Conservation (phyloP, 257 asterid species). For the Asclepias syriaca region DNA sequence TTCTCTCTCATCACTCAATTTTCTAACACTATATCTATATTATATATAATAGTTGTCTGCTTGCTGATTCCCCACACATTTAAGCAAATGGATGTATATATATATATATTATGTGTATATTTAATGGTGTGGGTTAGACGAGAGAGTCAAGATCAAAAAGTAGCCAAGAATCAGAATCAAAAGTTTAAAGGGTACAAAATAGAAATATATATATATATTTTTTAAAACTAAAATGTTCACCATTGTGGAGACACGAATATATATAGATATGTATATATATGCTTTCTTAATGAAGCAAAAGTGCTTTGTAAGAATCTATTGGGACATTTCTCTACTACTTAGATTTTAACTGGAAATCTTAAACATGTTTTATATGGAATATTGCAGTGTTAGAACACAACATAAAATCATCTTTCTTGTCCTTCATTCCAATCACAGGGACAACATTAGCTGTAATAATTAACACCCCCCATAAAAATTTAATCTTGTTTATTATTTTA, state of each 20-base stretch:
- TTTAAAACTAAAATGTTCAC: not conserved
- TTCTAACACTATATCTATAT: not conserved
- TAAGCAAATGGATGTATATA: not conserved
- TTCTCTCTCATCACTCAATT: not conserved
- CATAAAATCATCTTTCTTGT: constrained; percentile 11
- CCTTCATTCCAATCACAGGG: constrained; percentile 4
- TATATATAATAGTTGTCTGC: not conserved
- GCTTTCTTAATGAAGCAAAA: constrained; percentile 2
- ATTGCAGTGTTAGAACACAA: constrained; percentile 5
- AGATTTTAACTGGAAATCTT: constrained; percentile 10
- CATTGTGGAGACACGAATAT: constrained; percentile 11
- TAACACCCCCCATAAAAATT: not conserved
- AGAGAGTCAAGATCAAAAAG: not conserved
- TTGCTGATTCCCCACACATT: not conserved
- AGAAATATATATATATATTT: not conserved
- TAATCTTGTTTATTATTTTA: constrained; percentile 4
- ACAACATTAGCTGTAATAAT: constrained; percentile 23
- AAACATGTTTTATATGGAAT: not conserved
- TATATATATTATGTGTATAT: too few relatives aligned
- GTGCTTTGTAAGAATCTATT: constrained; percentile 8
- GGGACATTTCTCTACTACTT: constrained; percentile 6
- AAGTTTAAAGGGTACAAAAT: not conserved
- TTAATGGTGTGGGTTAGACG: not conserved
- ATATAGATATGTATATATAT: too few relatives aligned
- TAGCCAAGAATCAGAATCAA: constrained; percentile 7